Conservation (phyloP, 179 eudicot species). For the Nepenthes alata region DNA sequence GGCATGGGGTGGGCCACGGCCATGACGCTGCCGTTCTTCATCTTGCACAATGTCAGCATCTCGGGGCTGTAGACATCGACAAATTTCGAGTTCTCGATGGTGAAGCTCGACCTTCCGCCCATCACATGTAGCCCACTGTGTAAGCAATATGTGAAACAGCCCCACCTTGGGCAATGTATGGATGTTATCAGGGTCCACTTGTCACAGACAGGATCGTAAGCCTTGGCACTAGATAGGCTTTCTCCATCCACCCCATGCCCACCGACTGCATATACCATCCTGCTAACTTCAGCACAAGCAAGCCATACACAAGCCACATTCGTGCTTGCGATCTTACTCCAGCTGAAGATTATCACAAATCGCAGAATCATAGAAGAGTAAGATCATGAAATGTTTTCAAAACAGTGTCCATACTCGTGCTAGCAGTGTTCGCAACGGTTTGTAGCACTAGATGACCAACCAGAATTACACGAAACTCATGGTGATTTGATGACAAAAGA, state of each 20-base stretch:
- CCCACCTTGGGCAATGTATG: slow-evolving; percentile 76
- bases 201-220: slow-evolving; percentile 54
- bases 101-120: slow-evolving; percentile 92
- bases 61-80: slow-evolving; percentile 64
- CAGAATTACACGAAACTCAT: too few species aligned
- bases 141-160: slow-evolving; percentile 70
- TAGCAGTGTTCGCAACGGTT: too few species aligned
- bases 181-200: slow-evolving; percentile 64
- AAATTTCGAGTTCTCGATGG: slow-evolving; percentile 68
- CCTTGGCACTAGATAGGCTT: slow-evolving; percentile 69
- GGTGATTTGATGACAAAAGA: too few species aligned
- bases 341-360: slow-evolving; percentile 34
- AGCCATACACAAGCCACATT: slow-evolving; percentile 72
- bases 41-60: slow-evolving; percentile 47
- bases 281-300: slow-evolving; percentile 79
- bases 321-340: slow-evolving; percentile 68
- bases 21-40: slow-evolving; percentile 96
- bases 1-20: slow-evolving; percentile 78
- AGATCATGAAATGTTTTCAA: too few species aligned
- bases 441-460: too few species aligned
- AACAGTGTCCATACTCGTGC: too few species aligned
- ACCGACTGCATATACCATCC: slow-evolving; percentile 66
- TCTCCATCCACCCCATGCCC: slow-evolving; percentile 62
- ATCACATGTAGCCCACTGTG: slow-evolving; percentile 69
- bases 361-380: background rate